A percentile compares a stretch with the other conserved stretches of the same genome.
These are phyloP conservation scores for Bryoerythrophyllum caledonicum DNA, from an alignment of 225 moss, liverwort and hornwort genomes.

Conservation along the genomic window DNA sequence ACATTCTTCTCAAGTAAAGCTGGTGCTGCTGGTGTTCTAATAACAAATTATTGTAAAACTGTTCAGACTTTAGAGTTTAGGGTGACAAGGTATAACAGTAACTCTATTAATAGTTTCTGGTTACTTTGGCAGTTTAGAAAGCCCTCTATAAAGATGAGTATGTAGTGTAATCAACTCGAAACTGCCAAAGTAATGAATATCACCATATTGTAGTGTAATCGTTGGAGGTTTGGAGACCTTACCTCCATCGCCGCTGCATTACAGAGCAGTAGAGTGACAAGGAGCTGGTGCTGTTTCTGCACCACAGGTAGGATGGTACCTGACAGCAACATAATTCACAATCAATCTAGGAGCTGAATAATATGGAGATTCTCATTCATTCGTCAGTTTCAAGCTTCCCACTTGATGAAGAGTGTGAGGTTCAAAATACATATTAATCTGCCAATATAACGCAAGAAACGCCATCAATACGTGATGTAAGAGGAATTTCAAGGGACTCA, in stretches of 20 bases:
- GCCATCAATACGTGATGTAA: not conserved
- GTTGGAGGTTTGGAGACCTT: not conserved
- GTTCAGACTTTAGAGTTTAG: too few species aligned
- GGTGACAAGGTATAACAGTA: too few species aligned
- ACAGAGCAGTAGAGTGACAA: conserved; percentile 91
- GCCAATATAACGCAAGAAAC: not conserved
- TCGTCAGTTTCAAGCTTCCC: too few species aligned
- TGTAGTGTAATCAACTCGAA: too few species aligned
- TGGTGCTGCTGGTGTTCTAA: too few species aligned
- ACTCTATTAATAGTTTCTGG: too few species aligned
- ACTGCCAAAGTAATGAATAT: too few species aligned
- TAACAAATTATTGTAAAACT: not conserved
- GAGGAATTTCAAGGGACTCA: conserved; percentile 6
- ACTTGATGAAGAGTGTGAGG: too few species aligned
- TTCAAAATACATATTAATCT: too few species aligned
- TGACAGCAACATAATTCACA: not conserved
- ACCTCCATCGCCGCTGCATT: conserved; percentile 98
- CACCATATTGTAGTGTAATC: not conserved
- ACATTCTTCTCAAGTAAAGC: not conserved
- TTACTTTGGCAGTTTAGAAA: too few species aligned
- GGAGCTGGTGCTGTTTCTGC: conserved; percentile 85
- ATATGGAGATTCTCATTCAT: not conserved
- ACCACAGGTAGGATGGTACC: conserved; percentile 59
- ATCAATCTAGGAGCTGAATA: not conserved
- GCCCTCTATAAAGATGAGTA: too few species aligned